Conservation (phyloP, 2,329 filamentous ascomycete genomes). For the Neurospora crassa region DNA sequence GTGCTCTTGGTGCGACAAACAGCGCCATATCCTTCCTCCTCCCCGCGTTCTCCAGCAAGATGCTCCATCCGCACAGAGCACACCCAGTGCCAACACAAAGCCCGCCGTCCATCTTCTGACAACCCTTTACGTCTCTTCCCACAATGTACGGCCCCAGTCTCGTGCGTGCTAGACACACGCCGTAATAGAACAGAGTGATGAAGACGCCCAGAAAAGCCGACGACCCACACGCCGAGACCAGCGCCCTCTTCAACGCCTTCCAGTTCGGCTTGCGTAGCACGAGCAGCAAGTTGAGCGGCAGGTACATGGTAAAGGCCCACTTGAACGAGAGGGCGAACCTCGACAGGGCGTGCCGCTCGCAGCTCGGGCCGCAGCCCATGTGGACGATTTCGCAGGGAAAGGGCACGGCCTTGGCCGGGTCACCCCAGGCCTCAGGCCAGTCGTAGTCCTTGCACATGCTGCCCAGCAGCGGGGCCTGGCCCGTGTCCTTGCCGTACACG, state of each 20-base stretch:
- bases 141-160: slow-evolving; percentile 62
- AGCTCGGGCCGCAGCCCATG: slow-evolving; percentile 64
- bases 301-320: slow-evolving; percentile 67
- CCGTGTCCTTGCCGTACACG: slow-evolving; percentile 64
- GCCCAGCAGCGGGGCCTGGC: slow-evolving; percentile 56
- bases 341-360: slow-evolving; percentile 62
- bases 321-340: slow-evolving; percentile 61
- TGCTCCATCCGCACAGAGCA: slow-evolving; percentile 70
- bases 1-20: slow-evolving; percentile 71
- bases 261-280: slow-evolving; percentile 41
- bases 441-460: slow-evolving; percentile 63
- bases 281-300: slow-evolving; percentile 63
- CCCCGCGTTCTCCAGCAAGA: slow-evolving; percentile 58
- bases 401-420: slow-evolving; percentile 58
- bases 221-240: slow-evolving; percentile 55
- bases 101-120: slow-evolving; percentile 48
- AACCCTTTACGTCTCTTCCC: slow-evolving; percentile 35
- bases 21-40: slow-evolving; percentile 67
- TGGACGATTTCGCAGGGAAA: slow-evolving; percentile 80
- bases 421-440: slow-evolving; percentile 61
- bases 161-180: slow-evolving; percentile 68
- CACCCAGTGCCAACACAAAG: slow-evolving; percentile 66
- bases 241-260: slow-evolving; percentile 35
- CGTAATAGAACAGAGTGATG: slow-evolving; percentile 74
- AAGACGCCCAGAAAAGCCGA: slow-evolving; percentile 72